Evolutionary conservation across 148 eudicot genomes (phyloP).

Genomic region (Chenopodium suecicum): DNA sequence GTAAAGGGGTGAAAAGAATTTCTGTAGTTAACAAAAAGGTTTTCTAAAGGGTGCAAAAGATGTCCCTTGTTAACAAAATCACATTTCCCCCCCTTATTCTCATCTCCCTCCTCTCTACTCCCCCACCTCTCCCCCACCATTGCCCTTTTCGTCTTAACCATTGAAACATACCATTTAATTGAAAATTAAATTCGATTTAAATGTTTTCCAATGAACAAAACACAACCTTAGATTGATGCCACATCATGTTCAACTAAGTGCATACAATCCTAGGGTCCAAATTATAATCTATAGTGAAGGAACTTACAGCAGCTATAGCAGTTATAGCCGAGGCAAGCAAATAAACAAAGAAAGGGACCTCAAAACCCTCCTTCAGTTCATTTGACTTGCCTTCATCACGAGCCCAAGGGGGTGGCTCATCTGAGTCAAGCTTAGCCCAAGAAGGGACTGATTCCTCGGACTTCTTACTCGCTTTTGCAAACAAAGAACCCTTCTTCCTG

Average conservation of each 20-base stretch:
- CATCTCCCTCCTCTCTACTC: background rate
- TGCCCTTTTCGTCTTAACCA: background rate
- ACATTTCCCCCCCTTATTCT: background rate
- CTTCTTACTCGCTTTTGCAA: slow-evolving; percentile 47
- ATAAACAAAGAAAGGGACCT: slow-evolving; percentile 72
- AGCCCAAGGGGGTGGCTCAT: slow-evolving; percentile 99
- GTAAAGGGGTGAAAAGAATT: too few species aligned
- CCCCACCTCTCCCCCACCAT: background rate
- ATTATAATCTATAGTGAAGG: background rate
- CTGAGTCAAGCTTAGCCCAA: slow-evolving; percentile 84
- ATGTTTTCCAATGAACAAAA: too few species aligned
- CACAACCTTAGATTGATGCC: background rate
- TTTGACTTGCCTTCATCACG: slow-evolving; percentile 44
- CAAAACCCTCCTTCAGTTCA: slow-evolving; percentile 40
- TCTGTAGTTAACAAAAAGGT: too few species aligned
- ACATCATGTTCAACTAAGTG: background rate
- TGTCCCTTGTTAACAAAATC: too few species aligned
- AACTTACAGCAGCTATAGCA: slow-evolving; percentile 88
- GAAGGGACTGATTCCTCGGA: slow-evolving; percentile 60
- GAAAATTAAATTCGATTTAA: background rate
- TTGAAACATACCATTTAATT: background rate
- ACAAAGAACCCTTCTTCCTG: slow-evolving; percentile 24
- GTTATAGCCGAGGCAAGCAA: slow-evolving; percentile 91
- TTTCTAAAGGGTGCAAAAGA: too few species aligned
- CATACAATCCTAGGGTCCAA: background rate